Evolutionary conservation across 1,284 basidiomycete species (phyloP), one percentile per base, ranked within the genome.

Genomic region (Ustilago shanxiensis): DNA sequence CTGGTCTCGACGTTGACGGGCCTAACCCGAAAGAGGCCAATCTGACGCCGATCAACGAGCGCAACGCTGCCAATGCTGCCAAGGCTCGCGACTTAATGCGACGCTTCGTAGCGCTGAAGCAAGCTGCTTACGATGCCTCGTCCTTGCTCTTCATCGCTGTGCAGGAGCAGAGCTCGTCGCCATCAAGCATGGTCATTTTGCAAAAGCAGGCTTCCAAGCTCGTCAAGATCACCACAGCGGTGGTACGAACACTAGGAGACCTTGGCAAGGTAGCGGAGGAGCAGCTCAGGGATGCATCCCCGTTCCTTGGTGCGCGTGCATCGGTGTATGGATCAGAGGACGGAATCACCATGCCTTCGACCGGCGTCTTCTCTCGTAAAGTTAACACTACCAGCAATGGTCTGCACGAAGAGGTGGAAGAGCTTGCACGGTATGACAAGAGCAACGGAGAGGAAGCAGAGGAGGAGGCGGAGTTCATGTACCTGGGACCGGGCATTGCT

Each of bases 1-100:
- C 74, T 7, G 52, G 66, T 22, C 68, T 83, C 20, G 82, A 83
- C 50, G 72, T 82, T 24, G 82, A 83, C 51, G 80, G 80, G 7
- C 74, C 70, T 2, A 52, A 56, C 13, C 24, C 44, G 20, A 62
- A 63, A 28, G 72, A 74, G n/a, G 44, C 26, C 45, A 35, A 37
- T 5, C 39, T 47, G 9, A 67, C 72, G 24, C 47, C 66, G 28
- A 77, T 72, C 61, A 68, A 76, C 50, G 60, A 69, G 31, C 75
- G 64, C 28, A 72, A 68, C 22, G 63, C 64, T 26, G 56, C 65
- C 9, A 63, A 66, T 10, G 75, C 75, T 5, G 47, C 14, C 37
- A 67, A 65, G 33, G 81, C 79, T 7, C 67, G 77, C 3, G 60
- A 68, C 18, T 49, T 70, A 16, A 64, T 82, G 64, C 74, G 62